These are phyloP conservation scores for Ophiostoma tasmaniense DNA, from an alignment of 2,329 filamentous ascomycete species.

Conservation along the genomic window DNA sequence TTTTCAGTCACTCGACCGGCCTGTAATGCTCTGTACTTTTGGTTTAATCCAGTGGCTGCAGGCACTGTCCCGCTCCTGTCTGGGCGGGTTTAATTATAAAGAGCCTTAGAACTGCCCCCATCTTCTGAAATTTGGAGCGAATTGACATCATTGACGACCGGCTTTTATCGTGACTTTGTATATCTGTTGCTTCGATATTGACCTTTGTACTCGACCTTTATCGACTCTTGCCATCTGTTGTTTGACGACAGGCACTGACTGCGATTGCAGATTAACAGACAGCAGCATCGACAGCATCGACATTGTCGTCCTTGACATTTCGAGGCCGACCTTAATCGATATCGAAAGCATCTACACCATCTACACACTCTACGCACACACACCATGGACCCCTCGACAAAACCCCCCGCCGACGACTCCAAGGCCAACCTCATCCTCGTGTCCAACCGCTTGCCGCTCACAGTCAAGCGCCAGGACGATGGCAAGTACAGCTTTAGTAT, in stretches of 20 bases:
- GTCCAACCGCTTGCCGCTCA: conserved; percentile 92
- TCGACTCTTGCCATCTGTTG: too few species aligned
- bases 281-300: neutral
- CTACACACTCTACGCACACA: neutral
- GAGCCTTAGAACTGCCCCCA: conserved; percentile 9
- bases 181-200: neutral
- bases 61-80: neutral
- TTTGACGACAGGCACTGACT: neutral
- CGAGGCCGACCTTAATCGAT: too few species aligned
- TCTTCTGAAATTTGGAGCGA: neutral
- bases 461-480: conserved; percentile 87
- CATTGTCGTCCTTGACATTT: too few species aligned
- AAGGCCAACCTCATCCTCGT: conserved; percentile 46
- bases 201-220: neutral
- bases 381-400: conserved; percentile 10
- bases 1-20: neutral
- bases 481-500: conserved; percentile 90
- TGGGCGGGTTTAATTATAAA: conserved; percentile 13
- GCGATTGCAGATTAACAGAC: neutral
- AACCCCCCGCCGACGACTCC: conserved; percentile 11
- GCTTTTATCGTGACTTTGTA: neutral
- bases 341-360: neutral
- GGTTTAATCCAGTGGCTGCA: neutral
- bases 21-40: neutral
- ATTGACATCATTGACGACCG: neutral